These are phyloP conservation scores for Trametes meyenii DNA, from an alignment of 768 basidiomycete species.

Conservation along the genomic window DNA sequence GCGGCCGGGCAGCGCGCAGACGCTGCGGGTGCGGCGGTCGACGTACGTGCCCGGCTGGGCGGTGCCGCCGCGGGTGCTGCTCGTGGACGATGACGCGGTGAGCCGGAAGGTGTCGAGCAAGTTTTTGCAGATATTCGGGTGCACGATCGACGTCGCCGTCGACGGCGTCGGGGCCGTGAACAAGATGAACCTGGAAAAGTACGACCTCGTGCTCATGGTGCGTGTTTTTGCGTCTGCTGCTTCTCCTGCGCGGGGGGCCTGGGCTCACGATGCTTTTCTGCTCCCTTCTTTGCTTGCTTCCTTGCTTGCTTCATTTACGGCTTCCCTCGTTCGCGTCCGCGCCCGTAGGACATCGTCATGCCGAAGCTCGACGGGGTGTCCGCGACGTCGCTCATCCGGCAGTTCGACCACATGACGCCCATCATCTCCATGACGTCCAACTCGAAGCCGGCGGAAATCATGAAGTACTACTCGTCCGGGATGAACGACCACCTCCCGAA, in stretches of 20 bases:
- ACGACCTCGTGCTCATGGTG: constrained; percentile 95
- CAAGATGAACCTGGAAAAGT: constrained; percentile 96
- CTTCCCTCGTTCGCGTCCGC: neutral
- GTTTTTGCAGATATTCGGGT: constrained; percentile 94
- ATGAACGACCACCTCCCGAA: constrained; percentile 98
- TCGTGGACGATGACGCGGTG: constrained; percentile 96
- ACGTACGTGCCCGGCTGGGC: constrained; percentile 91
- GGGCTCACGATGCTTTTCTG: neutral
- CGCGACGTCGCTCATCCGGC: constrained; percentile 90
- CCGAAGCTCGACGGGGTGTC: constrained; percentile 85
- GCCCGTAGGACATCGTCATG: constrained; percentile 89
- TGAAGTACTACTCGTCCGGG: constrained; percentile 87
- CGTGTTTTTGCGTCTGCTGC: constrained; percentile 29
- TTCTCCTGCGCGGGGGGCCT: neutral
- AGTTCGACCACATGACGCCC: constrained; percentile 94
- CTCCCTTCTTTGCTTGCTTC: too few relatives aligned
- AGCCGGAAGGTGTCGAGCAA: constrained; percentile 87
- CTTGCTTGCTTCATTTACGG: neutral
- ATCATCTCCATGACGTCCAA: constrained; percentile 99
- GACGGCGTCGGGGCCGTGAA: constrained; percentile 91
- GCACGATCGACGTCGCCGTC: constrained; percentile 91
- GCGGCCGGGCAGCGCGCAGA: constrained; percentile 39
- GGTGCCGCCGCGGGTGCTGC: constrained; percentile 84
- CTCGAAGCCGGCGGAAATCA: constrained; percentile 89
- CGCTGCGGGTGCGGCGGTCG: constrained; percentile 69